A percentile compares a stretch with the other conserved stretches of the same genome.
phyloP scores from a whole-genome alignment of 805 yeast genomes.

The Saccharomyces eubayanus region DNA sequence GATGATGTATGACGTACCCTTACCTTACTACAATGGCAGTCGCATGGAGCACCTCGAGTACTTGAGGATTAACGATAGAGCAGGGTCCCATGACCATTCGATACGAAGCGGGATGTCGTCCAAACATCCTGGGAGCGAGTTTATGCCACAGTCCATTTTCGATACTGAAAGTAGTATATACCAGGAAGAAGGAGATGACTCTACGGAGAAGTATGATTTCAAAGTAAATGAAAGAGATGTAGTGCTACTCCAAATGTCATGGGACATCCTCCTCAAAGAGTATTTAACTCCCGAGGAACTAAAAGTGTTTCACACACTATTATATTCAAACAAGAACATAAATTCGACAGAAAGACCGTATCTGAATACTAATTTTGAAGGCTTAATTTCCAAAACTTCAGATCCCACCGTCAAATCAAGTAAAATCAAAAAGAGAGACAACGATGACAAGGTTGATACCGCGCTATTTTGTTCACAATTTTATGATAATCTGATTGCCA shows the following conservation, averaged over 20 bases:
- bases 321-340: background rate
- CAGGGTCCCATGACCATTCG: background rate
- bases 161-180: background rate
- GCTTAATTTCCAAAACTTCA: background rate
- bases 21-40: background rate
- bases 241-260: background rate
- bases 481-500: slow-evolving; percentile 56
- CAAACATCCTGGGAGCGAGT: background rate
- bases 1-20: background rate
- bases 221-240: background rate
- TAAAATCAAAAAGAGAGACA: background rate
- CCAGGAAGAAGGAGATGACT: background rate
- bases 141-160: background rate
- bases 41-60: background rate
- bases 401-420: background rate
- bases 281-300: background rate
- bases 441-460: slow-evolving; percentile 22
- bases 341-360: background rate
- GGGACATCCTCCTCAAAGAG: background rate
- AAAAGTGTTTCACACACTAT: background rate
- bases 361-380: background rate
- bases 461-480: slow-evolving; percentile 70
- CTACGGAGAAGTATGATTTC: background rate
- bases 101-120: background rate
- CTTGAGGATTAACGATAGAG: background rate